Base-by-base conservation (phyloP, 805 yeast genomes). In the Zygotorulaspora sp. region DNA sequence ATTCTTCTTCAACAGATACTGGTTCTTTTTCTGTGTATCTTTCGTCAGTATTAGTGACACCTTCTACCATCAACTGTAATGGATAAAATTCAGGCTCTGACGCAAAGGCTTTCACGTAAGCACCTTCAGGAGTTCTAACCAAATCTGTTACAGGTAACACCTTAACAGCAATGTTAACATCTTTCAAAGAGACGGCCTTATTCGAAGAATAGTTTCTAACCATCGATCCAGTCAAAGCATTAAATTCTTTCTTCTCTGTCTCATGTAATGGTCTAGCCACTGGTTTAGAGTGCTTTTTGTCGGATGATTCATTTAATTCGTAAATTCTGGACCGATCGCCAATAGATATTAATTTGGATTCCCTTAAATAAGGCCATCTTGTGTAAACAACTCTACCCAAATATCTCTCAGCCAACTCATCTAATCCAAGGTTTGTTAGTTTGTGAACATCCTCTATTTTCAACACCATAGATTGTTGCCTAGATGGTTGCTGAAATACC, bases 341-440 rank as follows among this genome's bases (percentile, higher is more conserved):
- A 3, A 90, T 74, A 15, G 72, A 70, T 9, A 78, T 67, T 27
- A 90, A 78, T 53, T 74, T 77, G 7, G 88, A 82, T 63, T 90
- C 97, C 49, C 79, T 73, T 48, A 92, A 67, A 54, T 77, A 85
- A n/a, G 99, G 99, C 90, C 95, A 92, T 49, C 80, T 77, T 9
- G 84, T 75, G 57, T 79, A 89, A 2, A 84, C 82, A 34, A 77
- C 62, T 40, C 77, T 71, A 31, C 78, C 80, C 38, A 83, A 50
- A 39, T 72, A 76, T 51, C 78, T 72, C 40, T 75, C 72, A 16
- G 87, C 80, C 51, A 86, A 71, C 44, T 82, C 84, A 34, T 76
- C 80, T 19, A 76, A 62, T 4, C 82, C 65, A 24, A 75, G 53
- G 26, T 80, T 80, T n/a, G 50, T 52, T 32, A 50, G 53, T 20